Conservation (phyloP, 768 basidiomycete genomes). For the Hypholoma sublateritium region DNA sequence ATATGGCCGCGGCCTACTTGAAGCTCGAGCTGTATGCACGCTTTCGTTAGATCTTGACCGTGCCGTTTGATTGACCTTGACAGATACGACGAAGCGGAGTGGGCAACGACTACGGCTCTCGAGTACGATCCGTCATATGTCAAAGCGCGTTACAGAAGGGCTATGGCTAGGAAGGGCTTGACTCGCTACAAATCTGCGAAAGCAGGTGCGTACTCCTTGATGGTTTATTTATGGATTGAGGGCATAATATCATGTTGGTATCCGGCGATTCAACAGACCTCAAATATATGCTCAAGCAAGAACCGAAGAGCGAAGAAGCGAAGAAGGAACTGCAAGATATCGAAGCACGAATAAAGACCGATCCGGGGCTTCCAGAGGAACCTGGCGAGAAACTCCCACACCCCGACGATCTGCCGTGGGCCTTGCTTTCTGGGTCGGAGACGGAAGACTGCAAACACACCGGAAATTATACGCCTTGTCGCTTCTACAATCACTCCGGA, state of each 20-base stretch:
- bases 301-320: slow-evolving; percentile 21
- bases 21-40: slow-evolving; percentile 30
- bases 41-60: neutral
- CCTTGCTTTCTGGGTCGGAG: slow-evolving; percentile 42
- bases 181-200: slow-evolving; percentile 25
- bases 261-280: slow-evolving; percentile 20
- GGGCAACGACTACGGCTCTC: slow-evolving; percentile 33
- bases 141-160: slow-evolving; percentile 40
- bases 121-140: slow-evolving; percentile 30
- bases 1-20: slow-evolving; percentile 34
- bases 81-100: slow-evolving; percentile 35
- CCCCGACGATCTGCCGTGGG: slow-evolving; percentile 26
- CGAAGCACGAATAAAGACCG: slow-evolving; percentile 10
- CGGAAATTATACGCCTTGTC: slow-evolving; percentile 49
- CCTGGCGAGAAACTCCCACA: slow-evolving; percentile 16
- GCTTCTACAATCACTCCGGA: slow-evolving; percentile 50
- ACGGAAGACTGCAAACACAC: slow-evolving; percentile 50
- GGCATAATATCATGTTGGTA: neutral
- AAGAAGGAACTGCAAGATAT: slow-evolving; percentile 12
- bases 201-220: slow-evolving; percentile 17
- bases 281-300: slow-evolving; percentile 22
- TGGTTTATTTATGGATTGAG: neutral
- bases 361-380: slow-evolving; percentile 9
- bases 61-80: neutral
- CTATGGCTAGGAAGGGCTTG: slow-evolving; percentile 32